These are phyloP conservation scores for Psilocybe cubensis DNA, from an alignment of 768 basidiomycete genomes.

Conservation along the genomic window DNA sequence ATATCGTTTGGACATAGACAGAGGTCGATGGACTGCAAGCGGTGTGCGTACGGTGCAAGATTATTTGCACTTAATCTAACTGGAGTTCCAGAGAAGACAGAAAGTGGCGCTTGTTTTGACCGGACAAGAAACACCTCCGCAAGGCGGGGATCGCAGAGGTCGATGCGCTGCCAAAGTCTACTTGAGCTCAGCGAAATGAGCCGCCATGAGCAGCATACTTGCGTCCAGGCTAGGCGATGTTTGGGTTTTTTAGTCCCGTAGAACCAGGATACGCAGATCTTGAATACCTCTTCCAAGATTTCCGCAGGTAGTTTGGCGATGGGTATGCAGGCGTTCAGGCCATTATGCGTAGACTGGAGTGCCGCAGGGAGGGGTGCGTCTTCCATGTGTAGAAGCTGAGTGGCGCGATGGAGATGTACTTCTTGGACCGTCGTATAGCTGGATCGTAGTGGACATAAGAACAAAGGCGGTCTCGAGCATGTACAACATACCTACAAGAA, in stretches of 20 bases:
- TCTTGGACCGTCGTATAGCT: neutral
- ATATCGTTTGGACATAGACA: conserved; percentile 40
- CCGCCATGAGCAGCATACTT: conserved; percentile 44
- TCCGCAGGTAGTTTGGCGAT: conserved; percentile 40
- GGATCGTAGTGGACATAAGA: too few relatives aligned
- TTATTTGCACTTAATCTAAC: conserved; percentile 26
- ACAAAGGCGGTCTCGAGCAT: neutral
- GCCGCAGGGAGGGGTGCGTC: conserved; percentile 27
- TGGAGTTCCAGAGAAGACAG: conserved; percentile 33
- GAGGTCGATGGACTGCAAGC: conserved; percentile 38
- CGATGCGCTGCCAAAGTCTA: conserved; percentile 43
- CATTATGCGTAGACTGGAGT: conserved; percentile 29
- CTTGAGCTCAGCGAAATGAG: conserved; percentile 34
- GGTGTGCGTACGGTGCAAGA: conserved; percentile 30
- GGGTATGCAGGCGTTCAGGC: conserved; percentile 30
- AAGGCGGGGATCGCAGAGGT: conserved; percentile 36
- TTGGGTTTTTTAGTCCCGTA: conserved; percentile 30
- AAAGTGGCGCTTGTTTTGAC: conserved; percentile 37
- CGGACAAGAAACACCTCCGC: conserved; percentile 39
- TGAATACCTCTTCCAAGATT: conserved; percentile 44
- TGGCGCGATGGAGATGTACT: conserved; percentile 5
- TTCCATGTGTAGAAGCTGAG: conserved; percentile 23
- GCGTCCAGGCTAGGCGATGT: conserved; percentile 41
- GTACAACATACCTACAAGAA: conserved; percentile 1
- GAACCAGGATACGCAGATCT: conserved; percentile 39